These are phyloP conservation scores for Lactarius vividus DNA, from an alignment of 768 basidiomycete species.

Conservation along the genomic window DNA sequence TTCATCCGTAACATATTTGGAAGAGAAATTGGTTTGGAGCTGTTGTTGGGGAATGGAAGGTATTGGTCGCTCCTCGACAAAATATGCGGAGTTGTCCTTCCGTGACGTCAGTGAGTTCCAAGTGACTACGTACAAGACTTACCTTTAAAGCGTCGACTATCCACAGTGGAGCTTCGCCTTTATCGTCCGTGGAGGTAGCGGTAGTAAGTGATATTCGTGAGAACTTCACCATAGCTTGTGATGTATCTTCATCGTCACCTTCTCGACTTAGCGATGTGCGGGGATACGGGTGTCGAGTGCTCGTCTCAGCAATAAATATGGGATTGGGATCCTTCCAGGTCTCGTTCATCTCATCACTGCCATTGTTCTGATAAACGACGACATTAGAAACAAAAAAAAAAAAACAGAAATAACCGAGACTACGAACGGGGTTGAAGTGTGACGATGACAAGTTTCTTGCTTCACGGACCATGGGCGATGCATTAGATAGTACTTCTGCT, in stretches of 20 bases:
- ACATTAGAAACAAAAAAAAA: background rate
- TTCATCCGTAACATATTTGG: background rate
- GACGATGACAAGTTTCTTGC: background rate
- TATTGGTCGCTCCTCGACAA: conserved; percentile 41
- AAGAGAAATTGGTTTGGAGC: conserved; percentile 20
- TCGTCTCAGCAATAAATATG: conserved; percentile 57
- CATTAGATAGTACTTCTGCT: background rate
- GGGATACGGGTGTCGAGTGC: conserved; percentile 65
- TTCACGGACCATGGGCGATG: background rate
- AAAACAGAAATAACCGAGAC: background rate
- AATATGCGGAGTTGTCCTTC: conserved; percentile 59
- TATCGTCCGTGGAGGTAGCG: background rate
- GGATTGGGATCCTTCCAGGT: conserved; percentile 66
- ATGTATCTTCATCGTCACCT: conserved; percentile 11
- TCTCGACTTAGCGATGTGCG: conserved; percentile 29
- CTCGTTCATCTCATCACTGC: conserved; percentile 31
- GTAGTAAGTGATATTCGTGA: conserved; percentile 28
- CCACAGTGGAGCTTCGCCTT: conserved; percentile 53
- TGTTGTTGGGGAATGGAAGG: conserved; percentile 40
- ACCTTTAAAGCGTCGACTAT: conserved; percentile 60
- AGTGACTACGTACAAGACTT: background rate
- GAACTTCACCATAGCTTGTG: conserved; percentile 26
- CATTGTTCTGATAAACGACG: background rate
- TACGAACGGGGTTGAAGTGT: conserved; percentile 12
- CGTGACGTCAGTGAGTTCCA: background rate